Evolutionary conservation across 345 rosid species (phyloP).

Genomic region (Microthlaspi erraticum): DNA sequence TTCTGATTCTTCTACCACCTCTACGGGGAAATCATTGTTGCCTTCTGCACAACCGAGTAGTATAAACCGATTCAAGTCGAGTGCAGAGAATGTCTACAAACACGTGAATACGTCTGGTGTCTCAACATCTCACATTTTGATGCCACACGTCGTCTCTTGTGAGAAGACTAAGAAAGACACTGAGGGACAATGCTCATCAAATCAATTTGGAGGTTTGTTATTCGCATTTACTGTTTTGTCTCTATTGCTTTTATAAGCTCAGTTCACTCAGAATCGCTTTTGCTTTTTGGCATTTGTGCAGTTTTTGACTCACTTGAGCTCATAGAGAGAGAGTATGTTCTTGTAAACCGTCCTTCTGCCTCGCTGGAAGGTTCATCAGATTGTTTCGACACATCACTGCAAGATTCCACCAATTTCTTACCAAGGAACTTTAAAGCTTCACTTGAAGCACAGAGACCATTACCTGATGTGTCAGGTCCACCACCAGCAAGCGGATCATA

Average conservation of each 20-base stretch:
- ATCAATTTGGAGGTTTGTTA: conserved; percentile 55
- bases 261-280: conserved; percentile 19
- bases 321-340: conserved; percentile 79
- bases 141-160: conserved; percentile 34
- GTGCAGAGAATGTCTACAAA: conserved; percentile 34
- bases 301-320: conserved; percentile 65
- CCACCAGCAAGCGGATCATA: conserved; percentile 45
- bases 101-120: conserved; percentile 38
- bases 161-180: conserved; percentile 48
- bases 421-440: conserved; percentile 49
- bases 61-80: conserved; percentile 28
- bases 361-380: conserved; percentile 65
- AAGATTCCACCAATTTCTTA: conserved; percentile 46
- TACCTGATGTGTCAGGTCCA: conserved; percentile 44
- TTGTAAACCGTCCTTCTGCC: conserved; percentile 59
- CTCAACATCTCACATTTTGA: conserved; percentile 43
- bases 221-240: conserved; percentile 15
- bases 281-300: conserved; percentile 37
- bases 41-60: conserved; percentile 27
- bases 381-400: conserved; percentile 60
- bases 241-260: conserved; percentile 9
- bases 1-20: conserved; percentile 44
- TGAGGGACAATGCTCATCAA: conserved; percentile 47
- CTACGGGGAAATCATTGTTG: conserved; percentile 40
- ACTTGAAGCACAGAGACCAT: conserved; percentile 47